A percentile compares a stretch with the other conserved stretches of the same genome.
phyloP scores from a whole-genome alignment of 805 yeast genomes.

The Candida tallmaniae region DNA sequence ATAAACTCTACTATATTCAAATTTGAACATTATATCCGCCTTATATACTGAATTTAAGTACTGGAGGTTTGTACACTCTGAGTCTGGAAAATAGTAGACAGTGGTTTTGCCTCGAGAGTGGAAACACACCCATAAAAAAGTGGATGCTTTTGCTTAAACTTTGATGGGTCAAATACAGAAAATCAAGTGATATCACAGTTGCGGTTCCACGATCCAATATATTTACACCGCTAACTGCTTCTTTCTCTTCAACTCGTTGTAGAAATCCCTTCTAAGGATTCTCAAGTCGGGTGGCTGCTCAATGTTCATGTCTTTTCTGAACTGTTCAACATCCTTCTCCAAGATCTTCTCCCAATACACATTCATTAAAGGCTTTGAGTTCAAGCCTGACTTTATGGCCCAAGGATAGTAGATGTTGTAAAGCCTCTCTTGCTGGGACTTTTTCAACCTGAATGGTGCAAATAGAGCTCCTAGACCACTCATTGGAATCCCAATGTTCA shows the following conservation, averaged over 20 bases:
- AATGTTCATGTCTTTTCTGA: conserved; percentile 69
- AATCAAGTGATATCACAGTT: too few species aligned
- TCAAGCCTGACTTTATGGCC: conserved; percentile 72
- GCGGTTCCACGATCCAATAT: background rate
- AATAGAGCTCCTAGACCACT: conserved; percentile 89
- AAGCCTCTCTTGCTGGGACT: conserved; percentile 59
- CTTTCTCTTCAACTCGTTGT: conserved; percentile 23
- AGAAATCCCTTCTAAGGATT: conserved; percentile 45
- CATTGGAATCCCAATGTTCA: conserved; percentile 92
- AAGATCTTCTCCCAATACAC: conserved; percentile 89
- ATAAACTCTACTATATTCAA: too few species aligned
- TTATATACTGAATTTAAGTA: too few species aligned
- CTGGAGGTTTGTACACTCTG: too few species aligned
- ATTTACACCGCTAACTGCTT: conserved; percentile 11
- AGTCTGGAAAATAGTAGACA: too few species aligned
- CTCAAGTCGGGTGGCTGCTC: conserved; percentile 74
- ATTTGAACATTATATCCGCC: too few species aligned
- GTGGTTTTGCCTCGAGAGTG: too few species aligned
- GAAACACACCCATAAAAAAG: too few species aligned
- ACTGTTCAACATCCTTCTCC: conserved; percentile 64
- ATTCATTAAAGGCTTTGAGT: conserved; percentile 72
- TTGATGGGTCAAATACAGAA: too few species aligned
- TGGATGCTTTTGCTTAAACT: too few species aligned
- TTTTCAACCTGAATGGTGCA: conserved; percentile 75
- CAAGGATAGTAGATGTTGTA: conserved; percentile 77